Percentiles rank a stretch among this genome's conserved stretches.
Conservation (phyloP, 73 alveolate genomes). For the Tetrahymena malaccensis region DNA sequence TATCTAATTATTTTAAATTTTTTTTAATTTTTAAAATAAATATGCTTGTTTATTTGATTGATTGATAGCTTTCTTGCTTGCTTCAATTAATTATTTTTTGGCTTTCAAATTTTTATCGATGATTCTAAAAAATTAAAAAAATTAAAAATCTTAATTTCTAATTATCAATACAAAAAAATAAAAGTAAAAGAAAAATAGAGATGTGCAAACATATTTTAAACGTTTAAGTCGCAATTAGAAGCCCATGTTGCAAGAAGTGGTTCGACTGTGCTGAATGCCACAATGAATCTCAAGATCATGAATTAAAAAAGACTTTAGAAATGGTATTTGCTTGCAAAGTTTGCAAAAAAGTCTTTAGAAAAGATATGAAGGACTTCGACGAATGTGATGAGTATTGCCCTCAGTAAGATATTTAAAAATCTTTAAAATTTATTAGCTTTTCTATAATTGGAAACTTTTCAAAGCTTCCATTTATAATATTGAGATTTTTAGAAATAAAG, state of each 20-base stretch:
- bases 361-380: conserved; percentile 66
- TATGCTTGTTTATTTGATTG: too few species aligned
- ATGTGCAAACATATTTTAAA: conserved; percentile 90
- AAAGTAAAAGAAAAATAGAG: conserved; percentile 4
- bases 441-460: neutral
- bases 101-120: neutral
- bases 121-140: neutral
- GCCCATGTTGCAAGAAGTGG: conserved; percentile 82
- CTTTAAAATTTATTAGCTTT: too few species aligned
- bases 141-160: neutral
- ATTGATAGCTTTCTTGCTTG: neutral
- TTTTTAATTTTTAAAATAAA: neutral
- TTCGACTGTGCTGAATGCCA: conserved; percentile 90
- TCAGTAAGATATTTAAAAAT: conserved; percentile 6
- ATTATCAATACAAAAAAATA: neutral
- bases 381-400: conserved; percentile 91
- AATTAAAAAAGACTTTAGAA: conserved; percentile 49
- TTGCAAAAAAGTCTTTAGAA: conserved; percentile 82
- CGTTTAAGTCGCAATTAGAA: conserved; percentile 83
- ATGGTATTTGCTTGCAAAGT: conserved; percentile 79
- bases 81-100: neutral
- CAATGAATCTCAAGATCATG: conserved; percentile 70
- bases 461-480: neutral
- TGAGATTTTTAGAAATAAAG: neutral
- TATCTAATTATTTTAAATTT: neutral